These are phyloP conservation scores for Leucoagaricus sp. DNA, from an alignment of 1,284 basidiomycete genomes.

Conservation along the genomic window DNA sequence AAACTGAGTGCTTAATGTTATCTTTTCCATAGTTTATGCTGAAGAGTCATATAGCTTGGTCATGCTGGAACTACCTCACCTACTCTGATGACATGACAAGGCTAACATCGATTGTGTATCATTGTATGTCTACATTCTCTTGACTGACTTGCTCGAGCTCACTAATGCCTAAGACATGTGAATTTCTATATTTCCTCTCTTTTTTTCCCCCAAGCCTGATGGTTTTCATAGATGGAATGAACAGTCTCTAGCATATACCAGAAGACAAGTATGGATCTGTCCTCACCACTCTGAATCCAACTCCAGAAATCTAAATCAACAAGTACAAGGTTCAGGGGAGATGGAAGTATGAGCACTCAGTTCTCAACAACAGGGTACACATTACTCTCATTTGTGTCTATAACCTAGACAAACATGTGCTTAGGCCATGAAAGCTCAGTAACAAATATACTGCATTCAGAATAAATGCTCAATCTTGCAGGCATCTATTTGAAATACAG, in stretches of 20 bases:
- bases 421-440: conserved; percentile 60
- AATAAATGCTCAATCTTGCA: conserved; percentile 65
- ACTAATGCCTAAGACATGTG: conserved; percentile 43
- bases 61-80: conserved; percentile 78
- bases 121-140: conserved; percentile 49
- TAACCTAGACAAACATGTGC: conserved; percentile 1
- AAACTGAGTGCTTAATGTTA: not conserved
- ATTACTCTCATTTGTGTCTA: not conserved
- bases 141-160: conserved; percentile 15
- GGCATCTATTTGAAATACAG: conserved; percentile 83
- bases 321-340: conserved; percentile 45
- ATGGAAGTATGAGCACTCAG: conserved; percentile 72
- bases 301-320: conserved; percentile 56
- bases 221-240: conserved; percentile 68
- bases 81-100: conserved; percentile 42
- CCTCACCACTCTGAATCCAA: conserved; percentile 79
- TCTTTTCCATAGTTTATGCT: conserved; percentile 63
- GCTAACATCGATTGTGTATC: conserved; percentile 63
- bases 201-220: no score
- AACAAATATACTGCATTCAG: conserved; percentile 59
- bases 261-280: conserved; percentile 63
- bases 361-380: conserved; percentile 51
- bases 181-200: conserved; percentile 6
- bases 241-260: conserved; percentile 72
- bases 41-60: conserved; percentile 60